A percentile compares a stretch with the other conserved stretches of the same genome.
phyloP scores from a whole-genome alignment of 2,329 filamentous ascomycete species.

The Fusarium pseudoanthophilum region DNA sequence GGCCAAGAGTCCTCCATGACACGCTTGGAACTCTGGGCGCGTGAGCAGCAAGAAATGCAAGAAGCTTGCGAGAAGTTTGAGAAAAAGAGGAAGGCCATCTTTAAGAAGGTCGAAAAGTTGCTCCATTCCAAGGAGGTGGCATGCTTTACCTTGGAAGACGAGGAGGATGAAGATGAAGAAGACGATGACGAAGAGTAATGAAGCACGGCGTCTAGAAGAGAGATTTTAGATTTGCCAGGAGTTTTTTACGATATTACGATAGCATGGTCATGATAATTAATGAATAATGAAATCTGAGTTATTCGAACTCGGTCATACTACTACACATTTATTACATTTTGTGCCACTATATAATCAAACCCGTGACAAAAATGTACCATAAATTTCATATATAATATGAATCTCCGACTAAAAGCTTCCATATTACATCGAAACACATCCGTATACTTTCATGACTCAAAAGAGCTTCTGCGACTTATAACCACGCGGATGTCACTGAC shows the following conservation, averaged over 20 bases:
- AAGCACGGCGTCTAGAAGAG: too few relatives aligned
- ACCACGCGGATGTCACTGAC: conserved; percentile 24
- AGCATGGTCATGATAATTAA: neutral
- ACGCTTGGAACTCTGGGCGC: neutral
- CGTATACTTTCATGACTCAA: too few relatives aligned
- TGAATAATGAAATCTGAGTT: neutral
- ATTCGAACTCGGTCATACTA: neutral
- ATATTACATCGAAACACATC: neutral
- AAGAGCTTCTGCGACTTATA: conserved; percentile 25
- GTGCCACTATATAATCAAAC: neutral
- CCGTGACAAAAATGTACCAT: too few relatives aligned
- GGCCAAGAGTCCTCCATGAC: neutral
- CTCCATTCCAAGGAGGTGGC: neutral
- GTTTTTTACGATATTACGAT: neutral
- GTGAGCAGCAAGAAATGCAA: neutral
- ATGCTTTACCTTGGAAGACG: neutral
- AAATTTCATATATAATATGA: neutral
- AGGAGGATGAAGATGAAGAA: neutral
- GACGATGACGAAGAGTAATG: neutral
- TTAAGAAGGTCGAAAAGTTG: neutral
- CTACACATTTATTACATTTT: neutral
- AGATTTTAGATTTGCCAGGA: neutral
- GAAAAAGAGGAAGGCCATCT: neutral
- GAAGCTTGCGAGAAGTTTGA: neutral
- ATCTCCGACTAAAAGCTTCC: neutral